phyloP scores from a whole-genome alignment of 2,329 filamentous ascomycete genomes.

The Alternaria infectoria region DNA sequence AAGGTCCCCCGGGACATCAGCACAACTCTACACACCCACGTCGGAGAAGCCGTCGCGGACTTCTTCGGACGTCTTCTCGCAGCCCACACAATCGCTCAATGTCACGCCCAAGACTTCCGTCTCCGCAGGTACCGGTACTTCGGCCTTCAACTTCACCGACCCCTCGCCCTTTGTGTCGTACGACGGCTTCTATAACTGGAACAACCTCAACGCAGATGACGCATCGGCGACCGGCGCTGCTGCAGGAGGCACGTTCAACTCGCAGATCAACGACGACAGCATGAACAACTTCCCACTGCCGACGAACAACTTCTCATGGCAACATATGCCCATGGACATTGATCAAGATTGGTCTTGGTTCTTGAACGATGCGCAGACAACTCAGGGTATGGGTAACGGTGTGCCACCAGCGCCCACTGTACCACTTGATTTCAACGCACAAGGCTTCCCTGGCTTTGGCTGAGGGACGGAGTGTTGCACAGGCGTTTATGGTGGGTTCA shows the following conservation, averaged over 20 bases:
- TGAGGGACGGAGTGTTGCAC: neutral
- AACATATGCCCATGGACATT: slow-evolving; percentile 50
- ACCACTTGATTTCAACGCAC: slow-evolving; percentile 26
- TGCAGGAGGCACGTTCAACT: slow-evolving; percentile 9
- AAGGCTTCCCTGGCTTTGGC: slow-evolving; percentile 38
- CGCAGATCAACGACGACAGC: slow-evolving; percentile 39
- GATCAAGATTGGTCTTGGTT: slow-evolving; percentile 53
- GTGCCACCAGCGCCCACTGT: neutral
- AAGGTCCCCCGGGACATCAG: slow-evolving; percentile 1
- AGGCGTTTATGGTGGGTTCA: neutral
- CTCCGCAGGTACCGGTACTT: slow-evolving; percentile 13
- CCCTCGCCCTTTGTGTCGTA: slow-evolving; percentile 44
- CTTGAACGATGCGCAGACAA: slow-evolving; percentile 38
- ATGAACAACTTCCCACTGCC: slow-evolving; percentile 42
- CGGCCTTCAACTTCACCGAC: slow-evolving; percentile 20
- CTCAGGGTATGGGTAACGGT: slow-evolving; percentile 6
- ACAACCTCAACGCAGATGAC: slow-evolving; percentile 26
- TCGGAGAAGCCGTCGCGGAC: slow-evolving; percentile 16
- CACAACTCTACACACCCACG: slow-evolving; percentile 16
- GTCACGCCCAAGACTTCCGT: slow-evolving; percentile 21
- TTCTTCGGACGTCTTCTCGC: slow-evolving; percentile 20
- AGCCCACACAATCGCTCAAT: slow-evolving; percentile 15
- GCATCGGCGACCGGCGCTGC: neutral
- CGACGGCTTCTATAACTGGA: slow-evolving; percentile 50
- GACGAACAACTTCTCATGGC: slow-evolving; percentile 47